Conservation (phyloP, 106 monocot species). For the Phalaenopsis aphrodite region DNA sequence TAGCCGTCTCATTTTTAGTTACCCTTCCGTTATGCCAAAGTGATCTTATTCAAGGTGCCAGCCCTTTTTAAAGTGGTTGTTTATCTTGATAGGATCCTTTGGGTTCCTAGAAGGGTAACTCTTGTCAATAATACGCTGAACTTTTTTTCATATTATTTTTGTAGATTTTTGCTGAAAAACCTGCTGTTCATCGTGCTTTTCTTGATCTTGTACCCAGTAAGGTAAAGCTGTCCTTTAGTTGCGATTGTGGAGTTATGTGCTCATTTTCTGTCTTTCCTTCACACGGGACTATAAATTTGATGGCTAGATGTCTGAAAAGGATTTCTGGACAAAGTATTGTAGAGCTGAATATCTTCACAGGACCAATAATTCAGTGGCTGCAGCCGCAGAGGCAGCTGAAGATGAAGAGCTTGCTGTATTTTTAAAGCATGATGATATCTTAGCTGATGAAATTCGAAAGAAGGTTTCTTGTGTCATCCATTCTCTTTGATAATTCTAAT, state of each 20-base stretch:
- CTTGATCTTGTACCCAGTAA: constrained; percentile 76
- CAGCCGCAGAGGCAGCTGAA: constrained; percentile 94
- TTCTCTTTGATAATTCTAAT: not conserved
- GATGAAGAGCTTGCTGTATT: constrained; percentile 98
- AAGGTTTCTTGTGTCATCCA: constrained; percentile 46
- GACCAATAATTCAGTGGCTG: constrained; percentile 71
- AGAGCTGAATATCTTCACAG: constrained; percentile 87
- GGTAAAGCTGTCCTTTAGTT: constrained; percentile 26
- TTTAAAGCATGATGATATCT: constrained; percentile 87
- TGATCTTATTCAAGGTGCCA: not conserved
- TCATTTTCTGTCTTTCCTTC: not conserved
- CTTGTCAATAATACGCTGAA: not conserved
- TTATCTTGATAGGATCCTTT: not conserved
- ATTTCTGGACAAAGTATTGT: constrained; percentile 99
- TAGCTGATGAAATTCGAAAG: constrained; percentile 63
- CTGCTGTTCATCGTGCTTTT: constrained; percentile 94
- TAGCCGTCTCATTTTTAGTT: not conserved
- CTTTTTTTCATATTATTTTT: constrained; percentile 8
- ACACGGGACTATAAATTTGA: constrained; percentile 6
- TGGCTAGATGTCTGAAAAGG: constrained; percentile 82
- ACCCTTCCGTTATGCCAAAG: not conserved
- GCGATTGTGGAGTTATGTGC: not conserved
- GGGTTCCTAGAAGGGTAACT: not conserved
- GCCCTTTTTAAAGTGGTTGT: not conserved
- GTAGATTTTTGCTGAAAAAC: constrained; percentile 99